phyloP scores from a whole-genome alignment of 2,329 filamentous ascomycete species.

The Gyromitra esculenta region DNA sequence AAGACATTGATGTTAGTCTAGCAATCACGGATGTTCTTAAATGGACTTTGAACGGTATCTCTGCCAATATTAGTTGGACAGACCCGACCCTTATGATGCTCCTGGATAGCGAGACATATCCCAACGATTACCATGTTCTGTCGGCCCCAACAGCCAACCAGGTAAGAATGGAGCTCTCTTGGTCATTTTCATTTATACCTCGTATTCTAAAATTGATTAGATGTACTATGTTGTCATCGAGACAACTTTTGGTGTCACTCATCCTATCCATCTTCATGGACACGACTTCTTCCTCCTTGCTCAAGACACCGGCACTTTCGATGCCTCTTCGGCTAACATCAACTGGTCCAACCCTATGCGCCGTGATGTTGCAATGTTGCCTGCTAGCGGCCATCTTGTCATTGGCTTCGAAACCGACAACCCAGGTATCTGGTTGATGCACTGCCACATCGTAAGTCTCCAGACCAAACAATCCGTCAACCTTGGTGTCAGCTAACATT shows the following conservation, averaged over 20 bases:
- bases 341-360: slow-evolving; percentile 60
- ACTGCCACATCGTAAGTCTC: slow-evolving; percentile 65
- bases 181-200: neutral
- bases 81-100: slow-evolving; percentile 52
- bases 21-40: neutral
- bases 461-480: neutral
- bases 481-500: slow-evolving; percentile 17
- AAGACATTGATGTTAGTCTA: slow-evolving; percentile 18
- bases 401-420: slow-evolving; percentile 67
- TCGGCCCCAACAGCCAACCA: slow-evolving; percentile 19
- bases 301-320: slow-evolving; percentile 64
- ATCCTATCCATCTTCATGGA: slow-evolving; percentile 66
- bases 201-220: slow-evolving; percentile 20
- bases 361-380: slow-evolving; percentile 61
- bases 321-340: slow-evolving; percentile 10
- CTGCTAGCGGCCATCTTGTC: slow-evolving; percentile 63
- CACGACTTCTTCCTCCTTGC: slow-evolving; percentile 65
- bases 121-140: slow-evolving; percentile 40
- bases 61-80: slow-evolving; percentile 56
- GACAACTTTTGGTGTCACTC: slow-evolving; percentile 55
- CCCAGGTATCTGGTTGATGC: slow-evolving; percentile 68
- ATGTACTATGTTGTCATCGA: slow-evolving; percentile 45
- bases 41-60: slow-evolving; percentile 37
- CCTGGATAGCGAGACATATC: slow-evolving; percentile 17
- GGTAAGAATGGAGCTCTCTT: neutral